Conservation (phyloP, 441 rosid species). For the Rhodomyrtus psidioides region DNA sequence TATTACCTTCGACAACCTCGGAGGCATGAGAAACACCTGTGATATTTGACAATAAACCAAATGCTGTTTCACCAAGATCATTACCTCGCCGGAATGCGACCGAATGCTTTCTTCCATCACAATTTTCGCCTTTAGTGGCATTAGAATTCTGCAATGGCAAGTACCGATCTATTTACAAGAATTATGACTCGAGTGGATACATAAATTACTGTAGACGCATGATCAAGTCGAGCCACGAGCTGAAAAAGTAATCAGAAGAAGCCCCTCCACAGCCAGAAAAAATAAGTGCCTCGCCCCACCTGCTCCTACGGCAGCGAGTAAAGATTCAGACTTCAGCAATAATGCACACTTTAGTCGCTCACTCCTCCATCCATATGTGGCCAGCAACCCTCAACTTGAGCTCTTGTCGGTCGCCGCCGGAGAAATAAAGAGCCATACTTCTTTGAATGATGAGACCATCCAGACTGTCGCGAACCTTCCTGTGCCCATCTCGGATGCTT, state of each 20-base stretch:
- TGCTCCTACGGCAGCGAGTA: neutral
- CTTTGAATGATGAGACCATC: neutral
- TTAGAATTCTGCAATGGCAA: neutral
- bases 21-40: neutral
- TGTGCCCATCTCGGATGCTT: conserved; percentile 3
- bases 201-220: neutral
- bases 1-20: neutral
- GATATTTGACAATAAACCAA: neutral
- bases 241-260: neutral
- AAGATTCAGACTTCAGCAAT: neutral
- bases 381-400: neutral
- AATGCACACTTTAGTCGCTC: neutral
- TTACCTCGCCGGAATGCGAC: neutral
- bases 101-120: neutral
- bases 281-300: neutral
- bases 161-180: neutral
- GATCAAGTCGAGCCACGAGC: neutral
- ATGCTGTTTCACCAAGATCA: neutral
- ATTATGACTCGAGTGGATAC: neutral
- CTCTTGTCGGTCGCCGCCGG: neutral
- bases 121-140: neutral
- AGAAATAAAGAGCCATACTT: neutral
- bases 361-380: neutral
- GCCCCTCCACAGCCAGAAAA: neutral
- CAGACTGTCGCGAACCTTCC: conserved; percentile 16